Evolutionary conservation across 257 asterid genomes (phyloP), one percentile per base, ranked within the genome.

Genomic region (Parsonsia alboflavescens): DNA sequence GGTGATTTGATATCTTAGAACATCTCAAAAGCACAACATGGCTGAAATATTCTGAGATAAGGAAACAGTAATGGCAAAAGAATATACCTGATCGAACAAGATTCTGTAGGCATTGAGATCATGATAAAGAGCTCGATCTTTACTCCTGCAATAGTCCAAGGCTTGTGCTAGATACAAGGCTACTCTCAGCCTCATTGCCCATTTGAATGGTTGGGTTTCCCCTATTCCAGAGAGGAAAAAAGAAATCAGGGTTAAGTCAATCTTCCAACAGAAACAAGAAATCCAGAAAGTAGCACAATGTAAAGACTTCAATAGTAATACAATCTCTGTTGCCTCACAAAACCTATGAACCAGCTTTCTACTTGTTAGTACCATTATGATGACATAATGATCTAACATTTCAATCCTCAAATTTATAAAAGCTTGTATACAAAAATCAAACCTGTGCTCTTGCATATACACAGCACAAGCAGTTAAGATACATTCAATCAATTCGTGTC

Each of bases 171-270:
- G 76, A 82, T 84, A 73, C 50, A 80, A 72, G 62, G 89, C 82
- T 41, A 83, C 87, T 71, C 89, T 80, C 84, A 85, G 75, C 76
- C 89, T 85, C 87, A 85, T 81, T 19, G 87, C 65, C 87, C 89
- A 85, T 74, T 79, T 81, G 84, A 85, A 26, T 6, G 89, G 89
- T 49, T 81, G 84, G 54, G 74, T 77, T 30, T 83, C 87, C 89
- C 87, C 85, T 85, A 44, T 68, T 46, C 10, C 72, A 76, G 71
- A 68, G 65, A 28, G 64, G 56, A 67, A 52, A 62, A 63, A 69
- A 33, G 8, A 57, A 52, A 30, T n/a, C 26, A 53, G 8, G 42
- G 68, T 26, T 16, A 28, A 58, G 7, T 44, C 28, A 30, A 58
- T 33, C 54, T 76, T 57, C 24, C 66, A 59, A 73, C 0, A 46